Percentiles rank a stretch among this genome's conserved stretches.
Evolutionary conservation across 139 green algal genomes (phyloP).

Genomic region (Chlorella sp.): DNA sequence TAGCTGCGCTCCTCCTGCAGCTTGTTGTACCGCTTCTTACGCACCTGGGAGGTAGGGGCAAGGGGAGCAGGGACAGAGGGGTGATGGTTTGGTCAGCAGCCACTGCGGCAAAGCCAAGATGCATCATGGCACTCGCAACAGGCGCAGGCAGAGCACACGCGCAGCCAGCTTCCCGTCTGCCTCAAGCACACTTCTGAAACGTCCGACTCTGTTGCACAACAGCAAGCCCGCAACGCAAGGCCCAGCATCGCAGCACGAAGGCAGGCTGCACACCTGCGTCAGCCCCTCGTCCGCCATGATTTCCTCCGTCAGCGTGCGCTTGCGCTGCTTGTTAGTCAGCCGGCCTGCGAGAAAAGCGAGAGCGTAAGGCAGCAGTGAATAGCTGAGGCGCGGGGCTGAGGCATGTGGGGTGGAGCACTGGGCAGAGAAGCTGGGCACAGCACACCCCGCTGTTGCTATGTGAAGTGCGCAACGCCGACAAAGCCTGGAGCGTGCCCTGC

Average conservation of each 20-base stretch:
- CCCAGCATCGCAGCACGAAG: background rate
- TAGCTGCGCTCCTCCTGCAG: constrained; percentile 48
- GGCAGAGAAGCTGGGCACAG: background rate
- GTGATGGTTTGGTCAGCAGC: background rate
- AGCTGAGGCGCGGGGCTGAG: background rate
- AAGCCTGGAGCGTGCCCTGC: background rate
- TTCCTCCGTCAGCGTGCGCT: constrained; percentile 69
- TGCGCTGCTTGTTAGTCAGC: constrained; percentile 75
- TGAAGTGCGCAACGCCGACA: background rate
- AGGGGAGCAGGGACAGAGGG: too few relatives aligned
- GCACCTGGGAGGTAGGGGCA: constrained; percentile 20
- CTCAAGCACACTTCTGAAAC: background rate
- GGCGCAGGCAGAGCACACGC: background rate
- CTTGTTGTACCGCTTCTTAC: constrained; percentile 62
- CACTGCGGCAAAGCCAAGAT: background rate
- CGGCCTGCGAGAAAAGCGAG: constrained; percentile 50
- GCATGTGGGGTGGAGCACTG: background rate
- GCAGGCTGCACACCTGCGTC: constrained; percentile 4
- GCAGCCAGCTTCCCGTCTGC: background rate
- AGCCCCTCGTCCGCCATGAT: constrained; percentile 73
- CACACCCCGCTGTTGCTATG: background rate
- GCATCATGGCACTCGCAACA: background rate
- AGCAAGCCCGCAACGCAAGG: background rate
- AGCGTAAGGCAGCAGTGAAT: background rate
- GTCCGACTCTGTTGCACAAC: too few relatives aligned